Percentiles rank a stretch among this genome's conserved stretches.
These are phyloP conservation scores for Yamadazyma sp. DNA, from an alignment of 1,139 yeast genomes.

Conservation along the genomic window DNA sequence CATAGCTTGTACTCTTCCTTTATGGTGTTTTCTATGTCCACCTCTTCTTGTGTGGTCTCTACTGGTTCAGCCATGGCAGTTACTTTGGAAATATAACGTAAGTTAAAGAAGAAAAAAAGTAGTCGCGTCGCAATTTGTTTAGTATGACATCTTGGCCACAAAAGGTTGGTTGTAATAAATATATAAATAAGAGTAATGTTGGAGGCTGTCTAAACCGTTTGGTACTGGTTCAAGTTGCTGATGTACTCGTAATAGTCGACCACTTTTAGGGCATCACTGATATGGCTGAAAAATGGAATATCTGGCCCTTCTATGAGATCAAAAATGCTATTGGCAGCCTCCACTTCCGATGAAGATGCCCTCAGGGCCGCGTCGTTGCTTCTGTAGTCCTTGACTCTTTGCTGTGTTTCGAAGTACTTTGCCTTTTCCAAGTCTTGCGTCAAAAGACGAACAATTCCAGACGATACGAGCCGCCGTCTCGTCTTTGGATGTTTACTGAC, in stretches of 20 bases:
- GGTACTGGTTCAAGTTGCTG: neutral
- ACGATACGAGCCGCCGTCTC: constrained; percentile 27
- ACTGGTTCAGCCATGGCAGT: neutral
- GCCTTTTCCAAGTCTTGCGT: constrained; percentile 26
- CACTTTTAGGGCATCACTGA: constrained; percentile 43
- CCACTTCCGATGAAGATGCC: constrained; percentile 7
- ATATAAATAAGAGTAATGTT: too few species aligned
- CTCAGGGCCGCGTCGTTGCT: constrained; percentile 1
- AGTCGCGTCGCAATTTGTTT: constrained; percentile 2
- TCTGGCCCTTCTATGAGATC: constrained; percentile 28
- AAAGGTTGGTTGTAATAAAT: constrained; percentile 1
- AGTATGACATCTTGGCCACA: too few species aligned
- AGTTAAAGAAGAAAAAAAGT: neutral
- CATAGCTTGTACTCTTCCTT: constrained; percentile 75
- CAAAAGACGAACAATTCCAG: constrained; percentile 34
- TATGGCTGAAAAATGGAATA: constrained; percentile 40
- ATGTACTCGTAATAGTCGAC: constrained; percentile 36
- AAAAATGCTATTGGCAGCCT: constrained; percentile 18
- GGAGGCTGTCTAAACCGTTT: too few species aligned
- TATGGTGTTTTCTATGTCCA: constrained; percentile 41
- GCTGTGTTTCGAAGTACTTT: constrained; percentile 29
- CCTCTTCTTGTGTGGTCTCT: constrained; percentile 17
- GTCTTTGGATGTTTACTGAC: constrained; percentile 46
- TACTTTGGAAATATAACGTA: neutral
- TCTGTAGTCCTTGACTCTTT: constrained; percentile 1